These are phyloP conservation scores for Fusarium hainanense DNA, from an alignment of 2,329 filamentous ascomycete genomes.

Conservation along the genomic window DNA sequence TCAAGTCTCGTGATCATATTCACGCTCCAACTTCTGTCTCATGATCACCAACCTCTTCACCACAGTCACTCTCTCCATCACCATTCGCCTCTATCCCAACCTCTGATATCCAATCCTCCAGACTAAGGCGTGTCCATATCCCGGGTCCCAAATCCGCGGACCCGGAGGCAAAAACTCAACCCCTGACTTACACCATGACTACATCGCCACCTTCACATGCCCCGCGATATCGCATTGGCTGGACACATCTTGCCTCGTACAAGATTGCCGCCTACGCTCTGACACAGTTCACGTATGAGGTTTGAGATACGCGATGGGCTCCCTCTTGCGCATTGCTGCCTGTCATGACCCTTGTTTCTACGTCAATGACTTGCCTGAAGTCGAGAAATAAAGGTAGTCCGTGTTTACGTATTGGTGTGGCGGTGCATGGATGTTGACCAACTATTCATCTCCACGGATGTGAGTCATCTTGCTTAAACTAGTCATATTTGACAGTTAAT, in stretches of 20 bases:
- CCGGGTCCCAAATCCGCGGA: conserved; percentile 6
- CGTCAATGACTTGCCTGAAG: conserved; percentile 5
- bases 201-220: conserved; percentile 10
- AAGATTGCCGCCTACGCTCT: conserved; percentile 11
- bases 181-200: conserved; percentile 4
- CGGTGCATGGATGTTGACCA: conserved; percentile 21
- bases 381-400: neutral
- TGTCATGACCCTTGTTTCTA: conserved; percentile 15
- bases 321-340: conserved; percentile 35
- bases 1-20: conserved; percentile 7
- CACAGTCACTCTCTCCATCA: neutral
- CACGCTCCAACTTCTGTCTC: neutral
- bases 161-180: conserved; percentile 22
- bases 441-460: conserved; percentile 2
- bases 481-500: conserved; percentile 2
- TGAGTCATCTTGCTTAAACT: conserved; percentile 24
- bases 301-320: conserved; percentile 11
- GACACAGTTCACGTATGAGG: conserved; percentile 9
- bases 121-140: conserved; percentile 33
- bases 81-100: neutral
- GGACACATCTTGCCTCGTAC: conserved; percentile 7
- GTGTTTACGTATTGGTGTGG: conserved; percentile 33
- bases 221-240: conserved; percentile 20
- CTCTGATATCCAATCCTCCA: neutral
- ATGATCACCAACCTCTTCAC: neutral